Evolutionary conservation across 164 flowering plant genomes (phyloP), one percentile per base, ranked within the genome.

Genomic region (Macadamia tetraphylla): DNA sequence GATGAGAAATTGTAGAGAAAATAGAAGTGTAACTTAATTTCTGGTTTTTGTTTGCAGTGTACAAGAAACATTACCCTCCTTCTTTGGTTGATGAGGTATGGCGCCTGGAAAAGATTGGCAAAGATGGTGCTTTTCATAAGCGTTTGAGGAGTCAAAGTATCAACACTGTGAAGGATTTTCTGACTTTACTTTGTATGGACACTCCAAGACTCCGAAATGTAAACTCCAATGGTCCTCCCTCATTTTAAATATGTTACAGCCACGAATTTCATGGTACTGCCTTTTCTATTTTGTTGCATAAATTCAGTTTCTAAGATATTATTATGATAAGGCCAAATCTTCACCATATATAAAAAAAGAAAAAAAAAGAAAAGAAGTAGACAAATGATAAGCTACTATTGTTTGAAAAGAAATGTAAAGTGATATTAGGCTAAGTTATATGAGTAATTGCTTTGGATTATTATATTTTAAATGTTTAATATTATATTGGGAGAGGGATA

Each of bases 21-120:
- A 14, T 32, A 40, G 29, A 14, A 53, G 61, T 69, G 29, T 11
- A 48, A 44, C 40, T 14, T 60, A 30, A 31, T 32, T 31, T 51
- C 53, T 48, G 65, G 58, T 63, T 67, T 67, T 17, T 58, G n/a
- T 68, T 75, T 66, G 67, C 81, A 90, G 96, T 88, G 74, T 90
- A 88, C 79, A 86, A 88, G 77, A 90, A 90, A 73, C 92, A 90
- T 64, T 82, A 90, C 67, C 96, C 96, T 44, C 96, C 92, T 62
- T 82, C 85, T 43, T 72, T 90, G 58, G 65, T 30, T 67, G 92
- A 90, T 79, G 96, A 90, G 15, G 96, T 90, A 30, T 90, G 96
- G 96, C 86, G 92, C 74, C 76, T 90, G 70, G 96, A 88, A 74
- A 90, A 88, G 81, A 86, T 90, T 73, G 92, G 92, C 42, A 90